Base-by-base conservation (phyloP, 2,329 filamentous ascomycete species). In the Magnaporthales sp. region DNA sequence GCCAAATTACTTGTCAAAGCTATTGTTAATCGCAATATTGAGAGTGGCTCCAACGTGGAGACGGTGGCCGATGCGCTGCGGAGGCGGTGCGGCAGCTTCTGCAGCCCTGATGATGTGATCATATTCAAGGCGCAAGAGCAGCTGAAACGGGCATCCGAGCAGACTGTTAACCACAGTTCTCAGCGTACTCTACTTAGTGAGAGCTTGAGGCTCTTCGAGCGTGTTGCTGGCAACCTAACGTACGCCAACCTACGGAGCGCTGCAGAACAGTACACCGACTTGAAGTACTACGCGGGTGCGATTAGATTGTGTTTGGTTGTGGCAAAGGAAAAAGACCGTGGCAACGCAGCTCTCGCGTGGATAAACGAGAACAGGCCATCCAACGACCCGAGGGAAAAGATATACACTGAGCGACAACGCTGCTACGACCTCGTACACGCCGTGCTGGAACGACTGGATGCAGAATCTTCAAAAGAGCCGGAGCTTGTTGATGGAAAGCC, bases 81-180 rank as follows among this genome's bases (percentile, higher is more conserved):
- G 62, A 86, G 95, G 72, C 87, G 93, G 72, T 99, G 95, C 72
- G 96, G 95, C 69, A 97, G 91, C 78, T 99, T 99, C 84, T 99
- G 95, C 77, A 97, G 93, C 73, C 89, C 94, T 0, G 94, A 99
- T 70, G 95, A 99, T 79, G 95, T 98, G 1, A 89, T 98, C 70
- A 94, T 97, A 71, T 99, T 99, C 87, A 98, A 97, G 78, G 95
- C 95, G 0, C 94, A 98, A 75, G 95, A 99, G 77, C 91, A 94
- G 73, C 81, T 98, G 66, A 96, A 97, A 81, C 87, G 92, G 71
- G 94, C 94, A 0, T 88, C 89, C 2, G 93, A 97, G 75, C 87
- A 91, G 63, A 87, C 88, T 10, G 81, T 84, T 4, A 92, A 93
- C 73, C 88, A 88, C 4, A 94, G 93, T 71, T 83, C 87, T 65